A percentile compares a stretch with the other conserved stretches of the same genome.
Conservation (phyloP, 148 eudicot species). For the Silene conica region DNA sequence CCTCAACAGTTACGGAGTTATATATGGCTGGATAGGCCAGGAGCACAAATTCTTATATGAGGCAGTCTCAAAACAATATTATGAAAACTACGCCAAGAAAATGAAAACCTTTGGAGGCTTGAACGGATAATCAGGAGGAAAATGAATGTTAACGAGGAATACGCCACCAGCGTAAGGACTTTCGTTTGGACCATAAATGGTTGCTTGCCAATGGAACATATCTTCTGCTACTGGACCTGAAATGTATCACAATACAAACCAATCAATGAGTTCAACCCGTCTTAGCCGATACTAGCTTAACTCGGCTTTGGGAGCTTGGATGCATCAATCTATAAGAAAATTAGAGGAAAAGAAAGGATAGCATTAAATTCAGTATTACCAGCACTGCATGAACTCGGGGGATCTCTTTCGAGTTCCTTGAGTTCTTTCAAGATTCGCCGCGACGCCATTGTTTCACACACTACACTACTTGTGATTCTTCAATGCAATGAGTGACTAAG, state of each 20-base stretch:
- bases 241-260: background rate
- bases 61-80: background rate
- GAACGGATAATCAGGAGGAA: conserved; percentile 71
- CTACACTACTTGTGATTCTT: background rate
- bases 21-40: too few species aligned
- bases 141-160: conserved; percentile 58
- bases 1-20: background rate
- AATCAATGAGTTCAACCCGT: background rate
- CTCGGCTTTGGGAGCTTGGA: background rate
- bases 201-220: conserved; percentile 76
- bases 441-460: conserved; percentile 43
- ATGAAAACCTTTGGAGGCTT: conserved; percentile 65
- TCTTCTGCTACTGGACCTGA: conserved; percentile 59
- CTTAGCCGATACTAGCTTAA: background rate
- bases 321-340: background rate
- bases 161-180: conserved; percentile 65
- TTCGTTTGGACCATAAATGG: conserved; percentile 58
- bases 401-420: conserved; percentile 71
- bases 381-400: conserved; percentile 76
- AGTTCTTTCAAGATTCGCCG: conserved; percentile 65
- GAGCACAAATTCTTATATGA: background rate
- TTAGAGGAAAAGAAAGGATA: background rate
- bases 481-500: background rate
- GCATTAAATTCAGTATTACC: conserved; percentile 25
- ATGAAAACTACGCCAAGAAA: too few species aligned